Conservation (phyloP, 2,329 filamentous ascomycete species). For the Aspergillus sp. region DNA sequence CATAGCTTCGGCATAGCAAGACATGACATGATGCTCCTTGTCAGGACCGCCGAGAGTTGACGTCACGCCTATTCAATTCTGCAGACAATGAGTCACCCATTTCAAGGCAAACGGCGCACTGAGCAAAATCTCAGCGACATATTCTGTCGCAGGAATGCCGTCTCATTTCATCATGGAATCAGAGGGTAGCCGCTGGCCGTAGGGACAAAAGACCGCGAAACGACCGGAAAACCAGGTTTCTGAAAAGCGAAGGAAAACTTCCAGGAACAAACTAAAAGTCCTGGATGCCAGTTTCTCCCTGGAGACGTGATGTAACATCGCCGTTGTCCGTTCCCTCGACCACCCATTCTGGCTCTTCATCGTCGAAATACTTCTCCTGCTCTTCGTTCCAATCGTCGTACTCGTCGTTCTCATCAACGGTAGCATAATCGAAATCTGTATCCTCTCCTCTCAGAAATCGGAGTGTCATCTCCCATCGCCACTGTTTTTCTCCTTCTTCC, state of each 20-base stretch:
- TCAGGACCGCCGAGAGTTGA: no score
- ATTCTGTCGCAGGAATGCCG: no score
- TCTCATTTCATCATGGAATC: no score
- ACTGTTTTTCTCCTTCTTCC: constrained; percentile 66
- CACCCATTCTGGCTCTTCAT: constrained; percentile 69
- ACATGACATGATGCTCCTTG: no score
- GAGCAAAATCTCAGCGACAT: no score
- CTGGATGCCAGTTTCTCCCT: constrained; percentile 68
- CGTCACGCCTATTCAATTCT: no score
- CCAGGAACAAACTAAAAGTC: constrained; percentile 54
- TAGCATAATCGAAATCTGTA: constrained; percentile 71
- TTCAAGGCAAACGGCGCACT: no score
- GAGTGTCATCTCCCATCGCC: constrained; percentile 68
- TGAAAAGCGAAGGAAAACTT: neutral
- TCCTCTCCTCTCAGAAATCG: constrained; percentile 75
- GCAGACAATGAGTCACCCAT: no score
- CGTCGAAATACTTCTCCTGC: constrained; percentile 77
- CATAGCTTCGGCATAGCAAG: no score
- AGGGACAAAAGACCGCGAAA: no score
- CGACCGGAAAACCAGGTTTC: no score
- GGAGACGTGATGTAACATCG: constrained; percentile 23
- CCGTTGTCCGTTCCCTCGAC: constrained; percentile 43
- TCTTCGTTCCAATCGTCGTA: constrained; percentile 65
- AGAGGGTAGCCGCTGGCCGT: no score
- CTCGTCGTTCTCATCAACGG: constrained; percentile 69